Conservation (phyloP, 2,329 filamentous ascomycete species). For the Emmonsia crescens region DNA sequence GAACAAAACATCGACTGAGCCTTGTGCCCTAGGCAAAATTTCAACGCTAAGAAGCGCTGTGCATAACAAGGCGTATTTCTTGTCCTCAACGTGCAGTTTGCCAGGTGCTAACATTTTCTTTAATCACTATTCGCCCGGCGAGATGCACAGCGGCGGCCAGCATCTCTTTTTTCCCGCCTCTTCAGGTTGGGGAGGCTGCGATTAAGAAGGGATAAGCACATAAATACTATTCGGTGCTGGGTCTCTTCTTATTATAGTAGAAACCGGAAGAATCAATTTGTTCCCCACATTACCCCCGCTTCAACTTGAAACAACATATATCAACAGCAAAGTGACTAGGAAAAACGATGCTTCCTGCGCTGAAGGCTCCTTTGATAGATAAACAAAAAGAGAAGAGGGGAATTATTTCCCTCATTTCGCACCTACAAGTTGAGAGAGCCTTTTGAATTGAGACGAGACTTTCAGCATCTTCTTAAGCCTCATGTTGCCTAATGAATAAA, state of each 20-base stretch:
- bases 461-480: too few relatives aligned
- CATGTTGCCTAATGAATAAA: too few relatives aligned
- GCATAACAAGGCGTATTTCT: background rate
- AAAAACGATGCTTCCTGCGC: background rate
- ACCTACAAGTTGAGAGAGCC: too few relatives aligned
- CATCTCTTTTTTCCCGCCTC: background rate
- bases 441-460: too few relatives aligned
- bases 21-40: background rate
- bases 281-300: background rate
- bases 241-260: background rate
- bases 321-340: background rate
- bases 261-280: background rate
- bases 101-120: background rate
- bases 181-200: background rate
- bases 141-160: background rate
- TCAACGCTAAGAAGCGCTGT: conserved; percentile 1
- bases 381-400: background rate
- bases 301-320: background rate
- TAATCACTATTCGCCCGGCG: background rate
- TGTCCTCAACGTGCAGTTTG: background rate
- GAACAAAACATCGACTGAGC: background rate
- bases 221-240: background rate
- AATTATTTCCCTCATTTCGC: too few relatives aligned
- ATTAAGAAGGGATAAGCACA: background rate
- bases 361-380: background rate